These are phyloP conservation scores for Sarcodon aspratus DNA, from an alignment of 768 basidiomycete species.

Conservation along the genomic window DNA sequence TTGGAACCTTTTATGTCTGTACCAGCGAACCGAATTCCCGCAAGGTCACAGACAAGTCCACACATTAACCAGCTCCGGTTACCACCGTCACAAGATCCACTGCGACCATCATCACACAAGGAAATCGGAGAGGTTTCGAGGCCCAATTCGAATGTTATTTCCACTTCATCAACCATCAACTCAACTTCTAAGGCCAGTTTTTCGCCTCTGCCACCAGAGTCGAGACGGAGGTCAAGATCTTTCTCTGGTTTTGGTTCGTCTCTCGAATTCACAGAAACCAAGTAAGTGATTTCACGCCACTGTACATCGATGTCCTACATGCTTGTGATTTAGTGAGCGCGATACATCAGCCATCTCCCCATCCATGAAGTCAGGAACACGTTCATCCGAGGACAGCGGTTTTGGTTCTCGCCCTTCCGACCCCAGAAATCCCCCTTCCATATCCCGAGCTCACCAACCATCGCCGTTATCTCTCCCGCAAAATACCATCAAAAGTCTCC, in stretches of 20 bases:
- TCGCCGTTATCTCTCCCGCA: slow-evolving; percentile 33
- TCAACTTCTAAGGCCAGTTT: slow-evolving; percentile 19
- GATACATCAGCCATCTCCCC: too few relatives aligned
- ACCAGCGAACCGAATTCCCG: slow-evolving; percentile 14
- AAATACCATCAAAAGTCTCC: slow-evolving; percentile 15
- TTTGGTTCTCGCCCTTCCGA: too few relatives aligned
- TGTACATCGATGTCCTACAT: too few relatives aligned
- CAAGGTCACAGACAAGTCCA: not conserved
- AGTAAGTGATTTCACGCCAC: too few relatives aligned
- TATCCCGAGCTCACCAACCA: slow-evolving; percentile 19
- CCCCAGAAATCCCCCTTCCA: not conserved
- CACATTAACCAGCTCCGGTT: not conserved
- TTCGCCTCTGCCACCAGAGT: slow-evolving; percentile 38
- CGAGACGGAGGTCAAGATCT: slow-evolving; percentile 53
- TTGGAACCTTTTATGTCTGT: slow-evolving; percentile 33
- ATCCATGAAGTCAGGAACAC: too few relatives aligned
- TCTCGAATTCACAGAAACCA: not conserved
- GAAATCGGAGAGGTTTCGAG: not conserved
- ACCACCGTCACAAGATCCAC: slow-evolving; percentile 9
- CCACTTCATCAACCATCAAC: too few relatives aligned
- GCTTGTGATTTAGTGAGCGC: too few relatives aligned
- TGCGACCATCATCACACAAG: slow-evolving; percentile 7
- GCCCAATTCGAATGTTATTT: not conserved
- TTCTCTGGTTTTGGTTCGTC: slow-evolving; percentile 59
- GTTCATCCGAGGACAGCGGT: too few relatives aligned